Conservation (phyloP, 1,284 basidiomycete species). For the Coriolopsis trogii region DNA sequence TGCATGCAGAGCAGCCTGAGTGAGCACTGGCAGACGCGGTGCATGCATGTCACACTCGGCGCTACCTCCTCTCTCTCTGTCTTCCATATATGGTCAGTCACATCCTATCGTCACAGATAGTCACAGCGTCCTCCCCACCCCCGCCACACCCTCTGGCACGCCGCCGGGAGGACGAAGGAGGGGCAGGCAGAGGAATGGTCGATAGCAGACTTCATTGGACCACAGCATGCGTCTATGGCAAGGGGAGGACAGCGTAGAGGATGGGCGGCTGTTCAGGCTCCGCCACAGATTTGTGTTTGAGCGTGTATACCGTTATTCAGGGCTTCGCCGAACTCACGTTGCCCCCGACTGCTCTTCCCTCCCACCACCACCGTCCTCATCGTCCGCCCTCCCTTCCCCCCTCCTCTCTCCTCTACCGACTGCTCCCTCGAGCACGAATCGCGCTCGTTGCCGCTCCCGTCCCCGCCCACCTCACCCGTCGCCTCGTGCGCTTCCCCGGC, state of each 20-base stretch:
- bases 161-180: too few species aligned
- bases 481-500: conserved; percentile 31
- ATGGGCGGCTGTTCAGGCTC: conserved; percentile 25
- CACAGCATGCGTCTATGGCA: background rate
- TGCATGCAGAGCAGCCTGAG: background rate
- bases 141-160: background rate
- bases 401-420: conserved; percentile 23
- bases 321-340: conserved; percentile 32
- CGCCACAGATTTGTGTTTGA: conserved; percentile 32
- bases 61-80: conserved; percentile 2
- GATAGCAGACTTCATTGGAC: too few species aligned
- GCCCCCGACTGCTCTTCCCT: conserved; percentile 31
- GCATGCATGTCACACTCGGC: too few species aligned
- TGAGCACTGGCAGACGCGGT: conserved; percentile 3
- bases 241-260: background rate
- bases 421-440: conserved; percentile 21
- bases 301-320: conserved; percentile 31
- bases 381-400: conserved; percentile 23
- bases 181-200: too few species aligned
- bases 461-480: conserved; percentile 15
- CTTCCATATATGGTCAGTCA: conserved; percentile 17
- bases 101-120: conserved; percentile 20
- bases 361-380: conserved; percentile 32
- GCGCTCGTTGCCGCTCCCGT: conserved; percentile 18
- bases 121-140: conserved; percentile 3